A percentile compares a stretch with the other conserved stretches of the same genome.
Evolutionary conservation across 2,329 filamentous ascomycete genomes (phyloP).

Genomic region (Sarocladium oryzae): DNA sequence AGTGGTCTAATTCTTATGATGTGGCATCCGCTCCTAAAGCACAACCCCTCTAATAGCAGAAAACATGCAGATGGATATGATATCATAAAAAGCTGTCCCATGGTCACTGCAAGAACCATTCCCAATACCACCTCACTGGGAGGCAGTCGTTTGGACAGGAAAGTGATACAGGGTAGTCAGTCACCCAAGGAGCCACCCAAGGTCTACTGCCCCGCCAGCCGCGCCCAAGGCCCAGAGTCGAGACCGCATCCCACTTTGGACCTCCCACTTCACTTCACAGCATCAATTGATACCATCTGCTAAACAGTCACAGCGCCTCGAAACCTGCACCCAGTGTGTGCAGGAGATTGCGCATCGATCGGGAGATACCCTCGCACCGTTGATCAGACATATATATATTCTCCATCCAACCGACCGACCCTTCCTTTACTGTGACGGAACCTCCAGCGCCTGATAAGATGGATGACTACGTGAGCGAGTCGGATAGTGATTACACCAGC

Average conservation of each 20-base stretch:
- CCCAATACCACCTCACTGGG: no score
- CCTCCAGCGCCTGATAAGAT: slow-evolving; percentile 42
- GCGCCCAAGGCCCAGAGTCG: not conserved
- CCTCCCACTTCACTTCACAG: not conserved
- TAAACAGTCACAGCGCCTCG: not conserved
- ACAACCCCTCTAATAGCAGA: no score
- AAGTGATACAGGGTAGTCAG: slow-evolving; percentile 5
- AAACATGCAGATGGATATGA: no score
- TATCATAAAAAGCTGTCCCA: no score
- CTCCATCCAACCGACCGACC: not conserved
- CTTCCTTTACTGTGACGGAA: not conserved
- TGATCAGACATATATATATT: no score
- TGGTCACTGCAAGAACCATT: no score
- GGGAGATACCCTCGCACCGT: not conserved
- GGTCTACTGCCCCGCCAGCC: slow-evolving; percentile 5
- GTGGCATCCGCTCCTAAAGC: no score
- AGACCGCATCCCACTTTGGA: slow-evolving; percentile 4
- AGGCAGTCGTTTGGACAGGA: no score
- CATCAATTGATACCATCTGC: not conserved
- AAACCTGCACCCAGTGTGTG: not conserved
- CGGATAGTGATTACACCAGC: slow-evolving; percentile 97
- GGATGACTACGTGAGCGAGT: slow-evolving; percentile 98
- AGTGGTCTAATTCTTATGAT: no score
- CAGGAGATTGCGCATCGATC: not conserved
- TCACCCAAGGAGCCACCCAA: no score